These are phyloP conservation scores for Boeremia lycopersici DNA, from an alignment of 2,329 filamentous ascomycete species.

Conservation along the genomic window DNA sequence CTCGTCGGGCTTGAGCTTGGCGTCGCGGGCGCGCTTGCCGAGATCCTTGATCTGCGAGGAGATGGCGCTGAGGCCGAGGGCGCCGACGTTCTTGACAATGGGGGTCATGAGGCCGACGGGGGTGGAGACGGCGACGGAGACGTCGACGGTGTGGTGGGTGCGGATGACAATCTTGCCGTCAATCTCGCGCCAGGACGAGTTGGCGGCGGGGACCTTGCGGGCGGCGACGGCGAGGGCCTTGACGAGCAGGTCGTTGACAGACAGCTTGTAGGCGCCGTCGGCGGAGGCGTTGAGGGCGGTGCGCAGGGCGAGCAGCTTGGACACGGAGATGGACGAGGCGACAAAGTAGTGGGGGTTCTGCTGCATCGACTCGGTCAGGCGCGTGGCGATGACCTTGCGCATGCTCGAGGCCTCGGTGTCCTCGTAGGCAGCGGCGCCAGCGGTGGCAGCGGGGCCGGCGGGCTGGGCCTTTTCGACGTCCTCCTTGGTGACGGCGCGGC, in stretches of 20 bases:
- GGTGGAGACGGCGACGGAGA: conserved; percentile 94
- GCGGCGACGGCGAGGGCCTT: conserved; percentile 90
- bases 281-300: conserved; percentile 87
- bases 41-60: conserved; percentile 92
- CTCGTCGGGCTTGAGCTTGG: conserved; percentile 99
- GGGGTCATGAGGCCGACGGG: conserved; percentile 95
- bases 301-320: conserved; percentile 95
- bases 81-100: conserved; percentile 89
- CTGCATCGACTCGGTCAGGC: conserved; percentile 85
- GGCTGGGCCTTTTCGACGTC: conserved; percentile 88
- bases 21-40: conserved; percentile 91
- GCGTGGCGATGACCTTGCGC: conserved; percentile 96
- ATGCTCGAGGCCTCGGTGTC: conserved; percentile 87
- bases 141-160: conserved; percentile 90
- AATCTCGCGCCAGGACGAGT: conserved; percentile 87
- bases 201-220: conserved; percentile 92
- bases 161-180: conserved; percentile 81
- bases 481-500: conserved; percentile 86
- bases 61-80: conserved; percentile 85
- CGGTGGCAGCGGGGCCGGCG: conserved; percentile 53
- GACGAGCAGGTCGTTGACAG: conserved; percentile 99
- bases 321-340: conserved; percentile 85
- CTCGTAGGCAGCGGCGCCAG: conserved; percentile 71
- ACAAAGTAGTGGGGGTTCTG: conserved; percentile 99
- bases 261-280: conserved; percentile 97